Base-by-base conservation (phyloP, 2,329 filamentous ascomycete genomes). In the Diplodia seriata region DNA sequence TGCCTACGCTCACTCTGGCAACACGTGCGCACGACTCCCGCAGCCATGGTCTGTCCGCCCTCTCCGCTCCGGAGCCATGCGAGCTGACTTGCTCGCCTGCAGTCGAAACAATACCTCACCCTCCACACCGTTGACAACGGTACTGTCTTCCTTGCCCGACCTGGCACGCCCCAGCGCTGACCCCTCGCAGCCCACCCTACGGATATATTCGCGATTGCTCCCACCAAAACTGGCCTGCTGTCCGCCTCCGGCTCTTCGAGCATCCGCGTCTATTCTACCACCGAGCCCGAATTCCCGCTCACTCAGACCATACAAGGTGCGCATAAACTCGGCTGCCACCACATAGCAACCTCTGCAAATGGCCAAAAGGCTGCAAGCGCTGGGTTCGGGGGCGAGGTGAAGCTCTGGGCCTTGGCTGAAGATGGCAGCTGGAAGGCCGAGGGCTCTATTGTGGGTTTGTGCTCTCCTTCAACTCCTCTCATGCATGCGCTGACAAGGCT, bases 21-120 rank as follows among this genome's bases (percentile, higher is more conserved):
- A 31, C 15, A 29, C 11, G 38, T 38, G 36, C 36, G 3, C 40
- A 43, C 29, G 18, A 33, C 43, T 33, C 43, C 2, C 40, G 64
- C 53, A 50, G 29, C 7, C 43, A 66, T 66, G 64, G 64, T 66
- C 20, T 38, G 53, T n/a, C 29, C 15, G n/a, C 18, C 43, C 59
- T 31, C 14, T 59, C 18, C 7, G 2, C 20, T 18, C 26, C 11
- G 2, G 1, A 23, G n/a, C 9, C 18, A 20, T 15, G 4, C 15
- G 18, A 14, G n/a, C 57, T 63, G 23, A 20, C 59, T 43, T 18
- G 20, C 40, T 31, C 57, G 49, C 5, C 20, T 49, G 57, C 68
- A 97, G 95, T 99, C 95, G 67, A 98, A 98, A 84, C 95, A 98
- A 90, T 99, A 97, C 79, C 87, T 99, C 70, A 96, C 94, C 75